These are phyloP conservation scores for Populus simonii DNA, from an alignment of 345 rosid genomes.

Conservation along the genomic window DNA sequence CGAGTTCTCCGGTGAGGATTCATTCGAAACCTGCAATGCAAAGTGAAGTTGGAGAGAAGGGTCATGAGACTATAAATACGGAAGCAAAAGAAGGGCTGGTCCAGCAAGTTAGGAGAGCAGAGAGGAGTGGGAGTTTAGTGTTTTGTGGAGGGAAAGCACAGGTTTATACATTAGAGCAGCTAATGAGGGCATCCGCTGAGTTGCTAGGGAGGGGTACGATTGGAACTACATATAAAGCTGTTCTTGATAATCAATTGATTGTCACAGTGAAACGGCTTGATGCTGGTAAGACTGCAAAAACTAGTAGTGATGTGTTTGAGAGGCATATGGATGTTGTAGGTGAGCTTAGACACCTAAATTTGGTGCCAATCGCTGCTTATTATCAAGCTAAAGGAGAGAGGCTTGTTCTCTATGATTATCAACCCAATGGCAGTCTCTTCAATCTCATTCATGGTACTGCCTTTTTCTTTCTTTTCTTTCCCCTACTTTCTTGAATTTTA, in stretches of 20 bases:
- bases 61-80: not conserved
- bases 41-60: not conserved
- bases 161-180: conserved; percentile 67
- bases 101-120: conserved; percentile 25
- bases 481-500: not conserved
- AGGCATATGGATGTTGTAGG: conserved; percentile 77
- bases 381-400: conserved; percentile 88
- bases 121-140: conserved; percentile 56
- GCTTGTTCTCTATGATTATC: conserved; percentile 77
- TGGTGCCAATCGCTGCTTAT: conserved; percentile 70
- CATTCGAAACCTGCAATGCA: not conserved
- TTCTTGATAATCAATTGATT: conserved; percentile 64
- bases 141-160: conserved; percentile 49
- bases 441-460: conserved; percentile 82
- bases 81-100: not conserved
- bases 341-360: conserved; percentile 59
- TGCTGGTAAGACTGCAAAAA: conserved; percentile 59
- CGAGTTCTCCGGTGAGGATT: not conserved
- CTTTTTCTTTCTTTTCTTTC: not conserved
- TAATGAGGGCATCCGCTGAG: conserved; percentile 95
- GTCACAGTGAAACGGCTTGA: conserved; percentile 87
- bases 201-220: conserved; percentile 79
- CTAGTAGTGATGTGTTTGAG: conserved; percentile 63
- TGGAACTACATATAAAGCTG: conserved; percentile 86
- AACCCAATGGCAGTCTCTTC: conserved; percentile 85